phyloP scores from a whole-genome alignment of 495 filamentous ascomycete species.

The Hypoxylon crocopeplum region DNA sequence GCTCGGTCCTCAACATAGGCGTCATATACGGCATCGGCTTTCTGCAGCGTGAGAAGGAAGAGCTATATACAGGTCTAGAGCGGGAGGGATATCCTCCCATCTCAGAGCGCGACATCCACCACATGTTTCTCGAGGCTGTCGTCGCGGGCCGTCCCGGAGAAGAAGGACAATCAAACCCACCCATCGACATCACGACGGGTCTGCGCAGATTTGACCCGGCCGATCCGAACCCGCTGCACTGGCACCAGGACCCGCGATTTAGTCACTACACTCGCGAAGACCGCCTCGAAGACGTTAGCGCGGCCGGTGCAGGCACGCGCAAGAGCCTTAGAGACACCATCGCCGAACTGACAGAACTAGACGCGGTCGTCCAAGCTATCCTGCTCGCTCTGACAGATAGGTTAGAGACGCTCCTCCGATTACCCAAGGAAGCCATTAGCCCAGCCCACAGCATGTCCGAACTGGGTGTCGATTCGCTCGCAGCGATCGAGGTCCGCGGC shows the following conservation, averaged over 20 bases:
- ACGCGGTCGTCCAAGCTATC: conserved; percentile 33
- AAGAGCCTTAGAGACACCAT: conserved; percentile 38
- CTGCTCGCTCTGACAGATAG: conserved; percentile 31
- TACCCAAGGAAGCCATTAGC: conserved; percentile 36
- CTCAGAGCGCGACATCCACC: conserved; percentile 65
- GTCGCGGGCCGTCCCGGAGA: conserved; percentile 42
- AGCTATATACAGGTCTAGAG: conserved; percentile 49
- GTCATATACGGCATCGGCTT: conserved; percentile 65
- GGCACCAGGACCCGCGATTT: conserved; percentile 52
- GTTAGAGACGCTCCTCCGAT: conserved; percentile 42
- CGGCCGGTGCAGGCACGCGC: neutral
- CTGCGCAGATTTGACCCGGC: conserved; percentile 43
- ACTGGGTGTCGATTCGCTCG: conserved; percentile 68
- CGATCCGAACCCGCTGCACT: conserved; percentile 38
- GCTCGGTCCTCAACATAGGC: conserved; percentile 62
- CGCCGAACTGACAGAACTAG: conserved; percentile 8
- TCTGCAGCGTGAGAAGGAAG: conserved; percentile 54
- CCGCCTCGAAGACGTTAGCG: neutral
- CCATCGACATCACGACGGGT: conserved; percentile 49
- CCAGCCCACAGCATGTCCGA: conserved; percentile 41
- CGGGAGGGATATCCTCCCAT: conserved; percentile 58
- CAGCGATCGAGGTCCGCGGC: conserved; percentile 67
- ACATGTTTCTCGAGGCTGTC: conserved; percentile 66
- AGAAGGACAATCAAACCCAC: conserved; percentile 12
- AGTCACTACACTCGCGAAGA: conserved; percentile 41